phyloP scores from a whole-genome alignment of 1,284 basidiomycete species.

The Trichosporon coremiiforme region DNA sequence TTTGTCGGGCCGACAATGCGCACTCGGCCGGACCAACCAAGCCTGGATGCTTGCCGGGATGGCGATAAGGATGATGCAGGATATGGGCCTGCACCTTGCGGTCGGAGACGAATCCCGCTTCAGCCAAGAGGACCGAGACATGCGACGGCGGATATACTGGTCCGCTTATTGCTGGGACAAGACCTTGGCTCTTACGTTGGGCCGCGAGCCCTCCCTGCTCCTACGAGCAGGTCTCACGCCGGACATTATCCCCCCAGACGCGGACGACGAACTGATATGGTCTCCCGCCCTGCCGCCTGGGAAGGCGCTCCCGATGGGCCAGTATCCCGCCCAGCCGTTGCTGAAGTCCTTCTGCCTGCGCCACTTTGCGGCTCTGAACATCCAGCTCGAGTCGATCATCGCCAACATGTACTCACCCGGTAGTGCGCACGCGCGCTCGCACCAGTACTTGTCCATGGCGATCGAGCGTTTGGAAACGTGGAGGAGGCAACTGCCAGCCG shows the following conservation, averaged over 20 bases:
- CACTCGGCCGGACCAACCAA: constrained; percentile 32
- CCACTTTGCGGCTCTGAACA: constrained; percentile 32
- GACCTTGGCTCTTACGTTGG: constrained; percentile 31
- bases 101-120: constrained; percentile 34
- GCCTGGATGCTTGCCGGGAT: constrained; percentile 37
- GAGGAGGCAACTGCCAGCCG: constrained; percentile 22
- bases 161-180: constrained; percentile 35
- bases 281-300: constrained; percentile 25
- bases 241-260: constrained; percentile 21
- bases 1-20: constrained; percentile 31
- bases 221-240: constrained; percentile 22
- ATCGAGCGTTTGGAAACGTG: constrained; percentile 27
- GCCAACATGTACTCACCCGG: constrained; percentile 38
- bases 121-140: constrained; percentile 32
- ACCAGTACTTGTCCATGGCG: constrained; percentile 28
- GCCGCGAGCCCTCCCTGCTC: constrained; percentile 33
- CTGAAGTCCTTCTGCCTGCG: constrained; percentile 28
- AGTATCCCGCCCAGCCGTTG: constrained; percentile 24
- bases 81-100: constrained; percentile 36
- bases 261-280: constrained; percentile 31
- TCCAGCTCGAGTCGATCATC: constrained; percentile 37
- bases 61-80: constrained; percentile 39
- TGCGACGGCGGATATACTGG: constrained; percentile 35
- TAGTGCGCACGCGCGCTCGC: constrained; percentile 35
- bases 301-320: constrained; percentile 20